Conservation (phyloP, 1,284 basidiomycete genomes). For the Lentinus polychrous region DNA sequence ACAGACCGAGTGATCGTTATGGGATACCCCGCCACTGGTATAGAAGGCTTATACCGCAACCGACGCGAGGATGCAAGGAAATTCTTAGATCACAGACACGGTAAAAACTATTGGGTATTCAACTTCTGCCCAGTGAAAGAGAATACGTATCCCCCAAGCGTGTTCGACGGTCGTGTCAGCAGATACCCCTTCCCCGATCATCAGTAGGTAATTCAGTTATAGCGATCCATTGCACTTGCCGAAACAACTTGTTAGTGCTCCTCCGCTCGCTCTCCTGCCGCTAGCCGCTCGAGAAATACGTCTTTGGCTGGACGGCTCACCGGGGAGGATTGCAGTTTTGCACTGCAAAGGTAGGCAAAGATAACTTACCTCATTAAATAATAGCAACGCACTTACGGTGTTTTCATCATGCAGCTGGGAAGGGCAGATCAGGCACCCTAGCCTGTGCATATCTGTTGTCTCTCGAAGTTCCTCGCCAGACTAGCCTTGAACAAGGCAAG, state of each 20-base stretch:
- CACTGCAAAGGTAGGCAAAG: slow-evolving; percentile 77
- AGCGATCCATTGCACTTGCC: not conserved
- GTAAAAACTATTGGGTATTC: slow-evolving; percentile 78
- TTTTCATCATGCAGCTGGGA: slow-evolving; percentile 60
- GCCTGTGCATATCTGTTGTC: slow-evolving; percentile 78
- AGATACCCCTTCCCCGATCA: slow-evolving; percentile 87
- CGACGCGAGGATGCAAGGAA: slow-evolving; percentile 68
- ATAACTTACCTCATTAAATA: not conserved
- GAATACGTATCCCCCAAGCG: slow-evolving; percentile 55
- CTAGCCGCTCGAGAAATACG: slow-evolving; percentile 75
- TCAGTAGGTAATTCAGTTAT: slow-evolving; percentile 46
- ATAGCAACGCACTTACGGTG: not conserved
- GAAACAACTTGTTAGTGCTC: slow-evolving; percentile 43
- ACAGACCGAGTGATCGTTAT: slow-evolving; percentile 79
- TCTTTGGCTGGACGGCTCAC: slow-evolving; percentile 67
- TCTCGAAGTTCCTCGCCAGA: slow-evolving; percentile 40
- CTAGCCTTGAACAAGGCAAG: slow-evolving; percentile 41
- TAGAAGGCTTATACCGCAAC: slow-evolving; percentile 82
- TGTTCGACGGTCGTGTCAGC: slow-evolving; percentile 70
- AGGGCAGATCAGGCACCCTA: slow-evolving; percentile 78
- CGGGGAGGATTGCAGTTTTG: slow-evolving; percentile 71
- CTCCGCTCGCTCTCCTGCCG: slow-evolving; percentile 76
- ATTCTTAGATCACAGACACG: slow-evolving; percentile 72
- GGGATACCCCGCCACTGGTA: slow-evolving; percentile 82
- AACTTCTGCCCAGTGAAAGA: slow-evolving; percentile 81